Percentiles rank a stretch among this genome's conserved stretches.
Conservation (phyloP, 2,329 filamentous ascomycete genomes). For the Cladobotryum mycophilum region DNA sequence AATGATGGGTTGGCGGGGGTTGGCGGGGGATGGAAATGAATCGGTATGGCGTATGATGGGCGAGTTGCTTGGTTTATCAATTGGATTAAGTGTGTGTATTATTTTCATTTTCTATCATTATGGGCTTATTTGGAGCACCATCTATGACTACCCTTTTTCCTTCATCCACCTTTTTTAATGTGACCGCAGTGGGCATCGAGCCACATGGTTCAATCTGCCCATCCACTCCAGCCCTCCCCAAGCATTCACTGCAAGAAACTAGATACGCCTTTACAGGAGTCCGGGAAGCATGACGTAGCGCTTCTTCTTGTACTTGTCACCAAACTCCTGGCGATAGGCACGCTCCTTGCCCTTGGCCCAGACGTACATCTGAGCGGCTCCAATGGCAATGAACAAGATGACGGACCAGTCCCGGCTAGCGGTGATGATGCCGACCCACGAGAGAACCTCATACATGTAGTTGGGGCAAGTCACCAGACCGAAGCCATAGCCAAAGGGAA, state of each 20-base stretch:
- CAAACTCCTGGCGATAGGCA: conserved; percentile 84
- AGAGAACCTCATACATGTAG: conserved; percentile 86
- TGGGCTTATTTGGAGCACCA: neutral
- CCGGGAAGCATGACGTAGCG: conserved; percentile 75
- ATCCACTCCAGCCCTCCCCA: neutral
- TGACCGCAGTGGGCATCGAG: neutral
- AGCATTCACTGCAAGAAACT: neutral
- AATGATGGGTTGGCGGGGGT: neutral
- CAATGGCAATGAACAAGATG: conserved; percentile 67
- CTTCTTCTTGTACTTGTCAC: conserved; percentile 94
- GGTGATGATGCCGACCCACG: conserved; percentile 78
- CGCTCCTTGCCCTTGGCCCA: conserved; percentile 94
- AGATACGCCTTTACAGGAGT: conserved; percentile 55
- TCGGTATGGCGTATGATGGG: no score
- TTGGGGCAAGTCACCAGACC: conserved; percentile 88
- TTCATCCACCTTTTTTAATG: neutral
- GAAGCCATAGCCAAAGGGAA: conserved; percentile 82
- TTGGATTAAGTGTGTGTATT: neutral
- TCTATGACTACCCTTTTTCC: neutral
- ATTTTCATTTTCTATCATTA: neutral
- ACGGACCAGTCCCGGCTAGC: conserved; percentile 76
- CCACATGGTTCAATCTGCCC: neutral
- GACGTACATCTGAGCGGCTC: conserved; percentile 69
- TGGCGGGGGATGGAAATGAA: neutral
- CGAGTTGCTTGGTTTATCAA: neutral